These are phyloP conservation scores for Claviceps fusiformis DNA, from an alignment of 2,329 filamentous ascomycete genomes.

Conservation along the genomic window DNA sequence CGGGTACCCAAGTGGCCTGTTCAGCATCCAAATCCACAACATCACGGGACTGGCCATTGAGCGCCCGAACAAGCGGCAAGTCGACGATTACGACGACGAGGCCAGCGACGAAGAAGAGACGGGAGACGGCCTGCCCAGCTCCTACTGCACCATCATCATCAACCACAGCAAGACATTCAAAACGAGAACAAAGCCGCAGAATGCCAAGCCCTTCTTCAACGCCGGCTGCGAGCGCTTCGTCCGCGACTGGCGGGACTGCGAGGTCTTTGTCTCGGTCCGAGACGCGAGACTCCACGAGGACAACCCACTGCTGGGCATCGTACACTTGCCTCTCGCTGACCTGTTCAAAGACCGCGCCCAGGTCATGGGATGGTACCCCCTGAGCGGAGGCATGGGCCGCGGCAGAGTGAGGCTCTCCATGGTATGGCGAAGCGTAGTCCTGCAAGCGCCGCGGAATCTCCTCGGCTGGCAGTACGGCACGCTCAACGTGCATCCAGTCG, in stretches of 20 bases:
- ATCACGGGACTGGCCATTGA: constrained; percentile 55
- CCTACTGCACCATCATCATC: constrained; percentile 60
- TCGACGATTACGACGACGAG: constrained; percentile 30
- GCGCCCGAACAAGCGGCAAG: constrained; percentile 40
- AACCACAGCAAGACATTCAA: constrained; percentile 59
- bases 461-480: constrained; percentile 63
- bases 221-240: constrained; percentile 62
- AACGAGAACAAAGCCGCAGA: constrained; percentile 65
- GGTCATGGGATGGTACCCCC: constrained; percentile 50
- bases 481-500: constrained; percentile 44
- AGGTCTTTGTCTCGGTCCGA: constrained; percentile 54
- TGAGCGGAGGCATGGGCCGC: constrained; percentile 60
- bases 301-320: constrained; percentile 54
- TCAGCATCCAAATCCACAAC: constrained; percentile 60
- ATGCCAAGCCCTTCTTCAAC: constrained; percentile 67
- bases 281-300: constrained; percentile 57
- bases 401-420: constrained; percentile 56
- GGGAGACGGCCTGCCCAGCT: constrained; percentile 51
- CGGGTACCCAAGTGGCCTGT: constrained; percentile 49
- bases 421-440: constrained; percentile 56
- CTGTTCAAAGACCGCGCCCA: constrained; percentile 51
- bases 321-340: constrained; percentile 51
- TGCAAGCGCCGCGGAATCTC: constrained; percentile 43
- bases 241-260: constrained; percentile 51
- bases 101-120: constrained; percentile 42